Base-by-base conservation (phyloP, 108 stramenopile species). In the Cyclotella kingstonii region DNA sequence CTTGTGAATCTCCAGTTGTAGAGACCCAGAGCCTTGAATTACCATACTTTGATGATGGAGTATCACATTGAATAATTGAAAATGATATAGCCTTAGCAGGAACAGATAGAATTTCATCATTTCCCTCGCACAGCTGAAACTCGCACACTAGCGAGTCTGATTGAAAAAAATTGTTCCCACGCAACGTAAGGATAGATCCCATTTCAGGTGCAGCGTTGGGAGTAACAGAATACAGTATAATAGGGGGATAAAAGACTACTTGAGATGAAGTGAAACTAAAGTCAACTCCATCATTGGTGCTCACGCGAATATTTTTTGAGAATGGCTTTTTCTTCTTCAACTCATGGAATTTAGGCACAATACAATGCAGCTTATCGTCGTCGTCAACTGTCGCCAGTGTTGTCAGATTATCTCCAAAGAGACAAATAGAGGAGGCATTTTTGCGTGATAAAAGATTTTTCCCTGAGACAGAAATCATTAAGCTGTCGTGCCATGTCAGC, bases 171-270 rank as follows among this genome's bases (percentile, higher is more conserved):
- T 54, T 33, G 33, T 33, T 33, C 17, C 33, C 53, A 3, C 18
- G 53, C 33, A 54, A 35, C 14, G 33, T 35, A 3, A 54, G 12
- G 15, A 35, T 15, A 15, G 53, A 54, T 17, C 53, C 53, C 53
- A 54, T 54, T 17, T 35, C 53, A 5, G 53, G 53, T 33, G 53
- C 53, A 54, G 30, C 6, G 5, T 21, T 18, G 3, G 53, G 53
- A 12, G 5, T 4, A 19, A 35, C 53, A 11, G 53, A 54, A 35
- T 15, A 18, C 17, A 54, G 8, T 14, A 6, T 15, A 8, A 54
- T 35, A 17, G 53, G 53, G 3, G 10, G 53, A 35, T 54, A 54
- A n/a, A 54, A 54, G 3, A 54, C 12, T 54, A 54, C 25, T 17
- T 18, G 19, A 9, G 53, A 54, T 6, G 33, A 54, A 6, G 30